phyloP scores from a whole-genome alignment of 306 rosid species.

The Herpetospermum pedunculosum region DNA sequence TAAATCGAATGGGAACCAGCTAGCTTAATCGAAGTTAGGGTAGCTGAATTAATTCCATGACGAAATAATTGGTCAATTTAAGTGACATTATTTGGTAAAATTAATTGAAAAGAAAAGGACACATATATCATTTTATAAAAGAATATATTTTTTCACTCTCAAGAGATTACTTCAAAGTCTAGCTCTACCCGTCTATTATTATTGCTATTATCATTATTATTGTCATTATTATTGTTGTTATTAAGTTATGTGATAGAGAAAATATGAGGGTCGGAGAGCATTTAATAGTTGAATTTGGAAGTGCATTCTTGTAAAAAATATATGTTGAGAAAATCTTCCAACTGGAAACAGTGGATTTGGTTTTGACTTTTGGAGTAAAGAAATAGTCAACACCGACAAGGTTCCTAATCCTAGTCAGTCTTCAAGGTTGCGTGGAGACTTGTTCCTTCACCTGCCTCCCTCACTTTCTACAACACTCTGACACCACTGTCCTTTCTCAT shows the following conservation, averaged over 20 bases:
- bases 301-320: background rate
- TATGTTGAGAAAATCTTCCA: background rate
- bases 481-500: background rate
- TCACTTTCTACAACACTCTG: background rate
- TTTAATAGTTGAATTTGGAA: background rate
- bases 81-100: background rate
- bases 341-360: background rate
- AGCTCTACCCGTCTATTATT: background rate
- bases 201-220: background rate
- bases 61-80: background rate
- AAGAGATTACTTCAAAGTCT: background rate
- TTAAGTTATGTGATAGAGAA: background rate
- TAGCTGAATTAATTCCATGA: background rate
- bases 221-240: background rate
- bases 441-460: background rate
- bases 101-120: background rate
- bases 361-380: background rate
- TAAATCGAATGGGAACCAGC: background rate
- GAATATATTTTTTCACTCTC: background rate
- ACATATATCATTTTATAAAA: background rate
- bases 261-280: background rate
- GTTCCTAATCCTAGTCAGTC: background rate
- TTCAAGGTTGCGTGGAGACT: background rate
- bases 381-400: constrained; percentile 8
- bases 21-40: background rate